Conservation (phyloP, 2,329 filamentous ascomycete genomes). For the Lachnellula occidentalis region DNA sequence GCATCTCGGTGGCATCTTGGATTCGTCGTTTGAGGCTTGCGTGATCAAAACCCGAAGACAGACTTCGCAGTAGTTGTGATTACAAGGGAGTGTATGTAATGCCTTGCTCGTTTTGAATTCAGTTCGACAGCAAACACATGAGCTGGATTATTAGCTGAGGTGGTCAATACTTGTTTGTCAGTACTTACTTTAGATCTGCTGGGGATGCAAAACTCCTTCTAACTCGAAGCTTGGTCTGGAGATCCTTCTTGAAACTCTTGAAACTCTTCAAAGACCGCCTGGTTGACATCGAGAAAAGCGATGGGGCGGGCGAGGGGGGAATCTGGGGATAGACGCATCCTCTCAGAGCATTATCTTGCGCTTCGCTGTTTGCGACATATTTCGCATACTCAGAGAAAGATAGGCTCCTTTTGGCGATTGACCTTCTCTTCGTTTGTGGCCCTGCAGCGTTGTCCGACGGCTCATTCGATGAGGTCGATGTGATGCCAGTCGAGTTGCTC, state of each 20-base stretch:
- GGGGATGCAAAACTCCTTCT: slow-evolving; percentile 13
- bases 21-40: slow-evolving; percentile 50
- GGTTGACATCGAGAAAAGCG: slow-evolving; percentile 28
- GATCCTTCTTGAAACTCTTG: slow-evolving; percentile 23
- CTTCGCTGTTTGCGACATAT: slow-evolving; percentile 22
- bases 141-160: slow-evolving; percentile 35
- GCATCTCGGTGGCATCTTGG: slow-evolving; percentile 57
- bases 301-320: slow-evolving; percentile 21
- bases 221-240: slow-evolving; percentile 22
- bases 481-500: slow-evolving; percentile 26
- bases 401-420: slow-evolving; percentile 18
- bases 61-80: slow-evolving; percentile 51
- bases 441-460: slow-evolving; percentile 4
- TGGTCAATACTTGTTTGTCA: background rate
- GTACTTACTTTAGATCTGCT: slow-evolving; percentile 25
- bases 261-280: slow-evolving; percentile 18
- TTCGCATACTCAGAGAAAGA: slow-evolving; percentile 30
- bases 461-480: slow-evolving; percentile 25
- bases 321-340: slow-evolving; percentile 11
- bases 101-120: slow-evolving; percentile 41
- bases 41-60: slow-evolving; percentile 50
- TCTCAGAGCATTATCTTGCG: slow-evolving; percentile 10
- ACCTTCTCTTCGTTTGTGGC: slow-evolving; percentile 13
- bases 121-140: slow-evolving; percentile 52
- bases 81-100: slow-evolving; percentile 49